Evolutionary conservation across 2,329 filamentous ascomycete species (phyloP).

Genomic region (Pseudogymnoascus sp.): DNA sequence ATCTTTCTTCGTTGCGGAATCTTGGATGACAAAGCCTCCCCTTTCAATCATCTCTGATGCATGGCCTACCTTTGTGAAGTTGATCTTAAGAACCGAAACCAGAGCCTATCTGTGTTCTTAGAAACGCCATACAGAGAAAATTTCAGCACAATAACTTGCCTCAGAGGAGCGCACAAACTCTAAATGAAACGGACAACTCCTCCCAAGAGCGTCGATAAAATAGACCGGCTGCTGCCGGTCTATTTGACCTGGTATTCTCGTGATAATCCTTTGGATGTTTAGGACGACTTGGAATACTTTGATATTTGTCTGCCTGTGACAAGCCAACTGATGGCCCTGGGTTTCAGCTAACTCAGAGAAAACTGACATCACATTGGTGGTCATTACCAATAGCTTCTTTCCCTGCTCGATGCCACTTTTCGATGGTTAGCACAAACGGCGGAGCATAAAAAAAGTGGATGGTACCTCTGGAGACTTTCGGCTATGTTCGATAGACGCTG

Average conservation of each 20-base stretch:
- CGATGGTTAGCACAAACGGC: neutral
- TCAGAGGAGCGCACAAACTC: constrained; percentile 8
- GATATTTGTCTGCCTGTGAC: constrained; percentile 4
- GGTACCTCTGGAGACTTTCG: neutral
- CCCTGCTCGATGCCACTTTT: constrained; percentile 4
- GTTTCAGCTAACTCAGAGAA: neutral
- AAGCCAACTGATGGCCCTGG: neutral
- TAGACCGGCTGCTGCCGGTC: constrained; percentile 7
- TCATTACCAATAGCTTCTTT: neutral
- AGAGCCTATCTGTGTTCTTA: constrained; percentile 15
- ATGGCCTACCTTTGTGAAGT: constrained; percentile 18
- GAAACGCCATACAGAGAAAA: neutral
- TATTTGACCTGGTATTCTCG: constrained; percentile 7
- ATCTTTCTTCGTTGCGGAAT: constrained; percentile 16
- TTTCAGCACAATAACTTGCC: neutral
- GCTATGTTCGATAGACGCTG: neutral
- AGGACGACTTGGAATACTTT: constrained; percentile 7
- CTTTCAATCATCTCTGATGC: constrained; percentile 19
- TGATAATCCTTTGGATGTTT: constrained; percentile 7
- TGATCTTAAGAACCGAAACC: constrained; percentile 21
- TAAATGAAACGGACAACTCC: constrained; percentile 4
- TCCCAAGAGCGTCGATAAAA: constrained; percentile 9
- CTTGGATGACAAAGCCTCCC: constrained; percentile 24
- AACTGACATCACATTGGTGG: constrained; percentile 4
- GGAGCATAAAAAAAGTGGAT: neutral